Base-by-base conservation (phyloP, 371 early-diverging fungal species). In the Fennellomyces sp. region DNA sequence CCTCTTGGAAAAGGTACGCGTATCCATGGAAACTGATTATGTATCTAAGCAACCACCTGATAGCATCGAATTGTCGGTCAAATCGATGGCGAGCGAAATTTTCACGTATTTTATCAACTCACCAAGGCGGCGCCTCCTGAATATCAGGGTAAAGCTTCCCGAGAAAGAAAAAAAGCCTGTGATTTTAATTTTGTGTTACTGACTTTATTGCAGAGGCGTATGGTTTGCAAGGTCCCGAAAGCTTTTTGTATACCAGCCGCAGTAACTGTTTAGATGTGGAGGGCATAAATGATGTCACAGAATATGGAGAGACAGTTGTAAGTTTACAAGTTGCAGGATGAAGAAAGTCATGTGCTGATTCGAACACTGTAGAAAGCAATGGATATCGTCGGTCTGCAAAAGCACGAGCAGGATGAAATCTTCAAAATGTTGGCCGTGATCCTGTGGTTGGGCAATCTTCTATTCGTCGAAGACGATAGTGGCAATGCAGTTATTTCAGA, bases 71-170 rank as follows among this genome's bases (percentile, higher is more conserved):
- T 99, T 13, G 97, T 98, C 25, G 92, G 92, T n/a, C 97, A 95
- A 66, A 94, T 94, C 60, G 78, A 79, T 2, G 92, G 94, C 56
- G 99, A 99, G 72, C 86, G 98, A 75, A 99, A 97, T 75, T 99
- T 98, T 80, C 99, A 99, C 74, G 93, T 99, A 28, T 99, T 97
- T 72, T 94, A 94, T 70, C 93, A 95, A 68, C 78, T 97, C 29
- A 85, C 89, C 56, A 92, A 91, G 63, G 92, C 89, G 26, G 91
- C 93, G 8, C 80, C 91, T 50, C 73, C 84, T 35, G 78, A 85
- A 47, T 89, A 92, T 69, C 84, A 87, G 73, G 82, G 88, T 83
- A 73, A 36, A 48, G 31, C 19, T 52, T 13, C 51, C 19, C 21
- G 4, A 33, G 13, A 5, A 39, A 54, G 21, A 25, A 39, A 28